Base-by-base conservation (phyloP, 1,284 basidiomycete species). In the Tylopilus sp. region DNA sequence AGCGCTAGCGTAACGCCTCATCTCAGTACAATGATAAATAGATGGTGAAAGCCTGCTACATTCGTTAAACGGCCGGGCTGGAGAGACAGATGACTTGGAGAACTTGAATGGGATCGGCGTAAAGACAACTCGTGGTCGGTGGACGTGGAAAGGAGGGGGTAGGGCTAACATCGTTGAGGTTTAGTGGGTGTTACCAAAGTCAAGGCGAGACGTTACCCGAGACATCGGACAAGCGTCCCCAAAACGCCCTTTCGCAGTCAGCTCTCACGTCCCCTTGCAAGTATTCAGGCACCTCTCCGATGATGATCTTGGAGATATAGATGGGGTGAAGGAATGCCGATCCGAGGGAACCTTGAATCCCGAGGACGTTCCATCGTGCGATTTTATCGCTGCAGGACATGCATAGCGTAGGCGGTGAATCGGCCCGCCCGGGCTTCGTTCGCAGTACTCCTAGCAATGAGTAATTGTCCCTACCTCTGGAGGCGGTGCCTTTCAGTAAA, bases 361-460 rank as follows among this genome's bases (percentile, higher is more conserved):
- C 94, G 2, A 92, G 71, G 0, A 87, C 81, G 56, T 76, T 82
- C 91, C 92, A 97, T 2, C 78, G 71, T 0, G 91, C 90, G 40
- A 97, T 86, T 72, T 97, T 97, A 71, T 97, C 94, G 59, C 88
- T 92, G 70, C 94, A 96, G 0, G 90, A 90, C 83, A 95, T 90
- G 59, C 81, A 92, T 2, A 81, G 70, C 2, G 93, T 91, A 0
- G 86, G 83, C 0, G 85, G 85, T 0, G 90, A 87, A 66, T 96
- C 94, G 0, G 89, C 85, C 49, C 94, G 83, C 10, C 90, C 93
- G 2, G 94, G 94, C 67, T 96, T 97, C 2, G 94, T 95, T 26
- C 94, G 85, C 37, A 96, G 72, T 14, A 88, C 85, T 8, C 90
- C 88, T 31, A 84, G 74, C 10, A 85, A 77, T 7, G 81, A 66